A percentile compares a stretch with the other conserved stretches of the same genome.
Conservation (phyloP, 768 basidiomycete genomes). For the Serendipita sp. region DNA sequence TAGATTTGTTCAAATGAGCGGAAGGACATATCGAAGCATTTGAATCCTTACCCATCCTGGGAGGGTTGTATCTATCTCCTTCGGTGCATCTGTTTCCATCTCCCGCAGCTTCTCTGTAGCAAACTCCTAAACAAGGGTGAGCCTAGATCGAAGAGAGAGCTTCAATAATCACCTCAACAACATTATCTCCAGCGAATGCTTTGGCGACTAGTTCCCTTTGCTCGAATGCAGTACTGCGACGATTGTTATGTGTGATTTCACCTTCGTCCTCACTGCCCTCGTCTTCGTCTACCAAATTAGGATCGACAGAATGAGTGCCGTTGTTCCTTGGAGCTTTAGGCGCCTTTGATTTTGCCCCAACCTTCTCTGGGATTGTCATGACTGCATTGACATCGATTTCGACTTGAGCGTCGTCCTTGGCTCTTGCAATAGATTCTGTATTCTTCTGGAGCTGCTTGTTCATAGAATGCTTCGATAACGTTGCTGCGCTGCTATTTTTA, state of each 20-base stretch:
- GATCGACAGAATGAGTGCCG: background rate
- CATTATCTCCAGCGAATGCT: slow-evolving; percentile 95
- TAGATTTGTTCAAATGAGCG: slow-evolving; percentile 18
- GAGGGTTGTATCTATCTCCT: slow-evolving; percentile 73
- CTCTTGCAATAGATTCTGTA: slow-evolving; percentile 39
- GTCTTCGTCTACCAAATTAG: slow-evolving; percentile 16
- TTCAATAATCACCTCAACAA: slow-evolving; percentile 47
- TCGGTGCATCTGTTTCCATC: slow-evolving; percentile 75
- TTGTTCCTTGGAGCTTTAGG: background rate
- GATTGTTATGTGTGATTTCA: slow-evolving; percentile 13
- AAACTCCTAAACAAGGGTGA: slow-evolving; percentile 44
- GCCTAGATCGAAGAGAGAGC: slow-evolving; percentile 6
- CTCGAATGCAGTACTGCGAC: slow-evolving; percentile 48
- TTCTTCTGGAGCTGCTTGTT: slow-evolving; percentile 46
- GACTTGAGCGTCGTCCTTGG: slow-evolving; percentile 56
- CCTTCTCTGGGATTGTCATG: slow-evolving; percentile 18
- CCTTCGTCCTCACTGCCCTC: background rate
- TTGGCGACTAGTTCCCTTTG: slow-evolving; percentile 86
- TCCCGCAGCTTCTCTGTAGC: slow-evolving; percentile 67
- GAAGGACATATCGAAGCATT: background rate
- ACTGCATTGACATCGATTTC: slow-evolving; percentile 54
- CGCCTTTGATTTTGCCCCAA: background rate
- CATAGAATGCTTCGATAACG: slow-evolving; percentile 60
- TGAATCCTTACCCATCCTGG: slow-evolving; percentile 73
- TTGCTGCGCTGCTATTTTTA: slow-evolving; percentile 41